phyloP scores from a whole-genome alignment of 768 basidiomycete genomes.

The Hortiboletus campestris region DNA sequence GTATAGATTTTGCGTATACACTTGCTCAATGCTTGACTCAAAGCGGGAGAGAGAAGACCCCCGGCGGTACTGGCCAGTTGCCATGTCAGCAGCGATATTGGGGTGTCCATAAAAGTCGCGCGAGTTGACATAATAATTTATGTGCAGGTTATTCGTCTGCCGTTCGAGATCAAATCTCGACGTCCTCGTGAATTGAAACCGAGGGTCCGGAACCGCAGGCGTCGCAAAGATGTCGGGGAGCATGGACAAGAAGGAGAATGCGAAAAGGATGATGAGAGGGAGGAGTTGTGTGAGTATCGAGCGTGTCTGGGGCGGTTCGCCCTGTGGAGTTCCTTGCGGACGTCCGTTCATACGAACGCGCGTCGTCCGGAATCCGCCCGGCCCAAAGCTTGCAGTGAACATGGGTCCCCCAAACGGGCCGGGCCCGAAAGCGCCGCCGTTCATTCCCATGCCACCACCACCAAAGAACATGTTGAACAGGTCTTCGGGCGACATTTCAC shows the following conservation, averaged over 20 bases:
- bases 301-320: constrained; percentile 45
- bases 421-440: constrained; percentile 52
- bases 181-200: constrained; percentile 66
- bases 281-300: constrained; percentile 74
- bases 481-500: constrained; percentile 92
- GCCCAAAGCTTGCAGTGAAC: constrained; percentile 78
- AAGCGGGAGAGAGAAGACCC: constrained; percentile 50
- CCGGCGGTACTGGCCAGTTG: constrained; percentile 38
- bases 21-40: constrained; percentile 73
- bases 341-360: constrained; percentile 46
- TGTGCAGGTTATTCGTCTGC: constrained; percentile 63
- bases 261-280: constrained; percentile 81
- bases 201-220: constrained; percentile 70
- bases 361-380: constrained; percentile 77
- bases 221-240: constrained; percentile 75
- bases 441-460: constrained; percentile 49
- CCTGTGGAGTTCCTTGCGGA: constrained; percentile 35
- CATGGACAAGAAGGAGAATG: constrained; percentile 78
- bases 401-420: constrained; percentile 50
- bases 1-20: constrained; percentile 70
- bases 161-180: constrained; percentile 67
- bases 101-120: constrained; percentile 77
- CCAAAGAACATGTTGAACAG: constrained; percentile 99
- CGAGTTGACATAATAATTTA: constrained; percentile 83
- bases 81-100: constrained; percentile 67